Evolutionary conservation across 805 yeast species (phyloP).

Genomic region (Pichia cabralensis): DNA sequence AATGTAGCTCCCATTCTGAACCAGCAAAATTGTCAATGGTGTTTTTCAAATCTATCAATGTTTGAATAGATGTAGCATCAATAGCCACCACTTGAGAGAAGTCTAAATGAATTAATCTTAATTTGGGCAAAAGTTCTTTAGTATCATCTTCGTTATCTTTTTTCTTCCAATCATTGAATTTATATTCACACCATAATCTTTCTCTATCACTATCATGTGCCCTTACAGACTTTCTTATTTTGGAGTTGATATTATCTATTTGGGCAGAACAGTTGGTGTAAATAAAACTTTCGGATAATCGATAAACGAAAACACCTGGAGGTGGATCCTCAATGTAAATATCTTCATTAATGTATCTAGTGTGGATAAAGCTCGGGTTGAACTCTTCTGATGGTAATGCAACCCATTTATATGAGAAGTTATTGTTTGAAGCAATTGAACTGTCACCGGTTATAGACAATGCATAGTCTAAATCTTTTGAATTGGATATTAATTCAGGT

Average conservation of each 20-base stretch:
- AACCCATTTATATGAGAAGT: slow-evolving; percentile 44
- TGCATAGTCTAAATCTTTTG: slow-evolving; percentile 1
- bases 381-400: slow-evolving; percentile 35
- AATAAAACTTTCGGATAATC: slow-evolving; percentile 71
- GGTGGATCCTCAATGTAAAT: slow-evolving; percentile 69
- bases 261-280: slow-evolving; percentile 76
- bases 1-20: slow-evolving; percentile 80
- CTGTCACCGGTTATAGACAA: background rate
- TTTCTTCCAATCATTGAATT: slow-evolving; percentile 2
- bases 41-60: slow-evolving; percentile 64
- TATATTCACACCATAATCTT: slow-evolving; percentile 76
- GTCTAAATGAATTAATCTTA: slow-evolving; percentile 70
- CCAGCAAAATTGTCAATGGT: slow-evolving; percentile 68
- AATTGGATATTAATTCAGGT: background rate
- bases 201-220: slow-evolving; percentile 39
- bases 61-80: slow-evolving; percentile 75
- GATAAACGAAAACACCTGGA: slow-evolving; percentile 79
- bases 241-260: slow-evolving; percentile 57
- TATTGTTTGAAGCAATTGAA: background rate
- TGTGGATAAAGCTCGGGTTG: slow-evolving; percentile 21
- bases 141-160: background rate
- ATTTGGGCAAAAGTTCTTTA: slow-evolving; percentile 34
- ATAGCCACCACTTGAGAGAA: slow-evolving; percentile 65
- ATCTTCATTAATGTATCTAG: slow-evolving; percentile 38
- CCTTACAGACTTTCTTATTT: slow-evolving; percentile 50